Base-by-base conservation (phyloP, 1,139 yeast species). In the Pichiaceae sp. region DNA sequence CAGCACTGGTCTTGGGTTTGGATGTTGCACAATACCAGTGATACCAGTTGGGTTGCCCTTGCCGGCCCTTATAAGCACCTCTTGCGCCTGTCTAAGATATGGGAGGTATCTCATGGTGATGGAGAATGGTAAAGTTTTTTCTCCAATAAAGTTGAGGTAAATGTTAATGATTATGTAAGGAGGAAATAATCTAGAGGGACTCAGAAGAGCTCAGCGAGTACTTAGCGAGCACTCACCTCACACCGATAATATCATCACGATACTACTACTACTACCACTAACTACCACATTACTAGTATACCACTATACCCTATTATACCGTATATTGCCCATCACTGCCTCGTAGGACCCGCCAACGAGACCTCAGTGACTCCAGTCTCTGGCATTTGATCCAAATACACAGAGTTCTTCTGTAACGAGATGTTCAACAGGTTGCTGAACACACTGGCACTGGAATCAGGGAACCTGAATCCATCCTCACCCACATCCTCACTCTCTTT, bases 1-100 rank as follows among this genome's bases (percentile, higher is more conserved):
- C 50, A 85, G 68, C 3, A 89, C 84, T 3, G 93, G 91, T 58
- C 86, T 75, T 40, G 95, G 95, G 57, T 80, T 72, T 39, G 95
- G 94, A 56, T 84, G 94, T 54, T 79, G 82, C 56, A 66, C 70
- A 43, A 85, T 59, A 1, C 94, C 94, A 6, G 95, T 72, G 43
- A 85, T 54, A 49, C 95, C 95, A 28, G 94, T 84, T 29, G 91
- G 83, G 47, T 71, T 68, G 9, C 91, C 91, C 33, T 68, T 63
- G 4, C 76, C 75, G n/a, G 86, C 66, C 54, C 69, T 75, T 43
- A 82, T 72, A 45, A 82, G 68, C 29, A 82, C 77, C 47, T 75
- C 77, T 45, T 72, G 68, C 4, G 72, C 73, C 56, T 75, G 57
- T 42, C 71, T 63, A 28, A 70, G 55, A 11, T 56, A 40, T 21